Base-by-base conservation (phyloP, 2,329 filamentous ascomycete genomes). In the Talaromyces sp. region DNA sequence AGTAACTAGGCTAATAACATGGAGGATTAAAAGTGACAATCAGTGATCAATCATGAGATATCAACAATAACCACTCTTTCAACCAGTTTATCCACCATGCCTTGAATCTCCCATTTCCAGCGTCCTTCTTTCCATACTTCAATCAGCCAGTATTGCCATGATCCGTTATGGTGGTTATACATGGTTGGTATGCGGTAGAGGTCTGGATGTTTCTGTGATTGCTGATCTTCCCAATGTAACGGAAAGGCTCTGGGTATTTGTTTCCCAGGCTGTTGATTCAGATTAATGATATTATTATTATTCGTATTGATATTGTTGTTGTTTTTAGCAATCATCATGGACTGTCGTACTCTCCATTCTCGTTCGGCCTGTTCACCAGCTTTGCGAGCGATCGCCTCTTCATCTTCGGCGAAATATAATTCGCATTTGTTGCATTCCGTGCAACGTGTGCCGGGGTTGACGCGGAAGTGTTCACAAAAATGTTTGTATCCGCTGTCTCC, bases 381-480 rank as follows among this genome's bases (percentile, higher is more conserved):
- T 66, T 86, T 84, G 58, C 84, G 84, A 38, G 93, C 83, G 22
- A 92, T 87, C 38, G 82, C 80, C 67, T 92, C 87, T 74, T 93
- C 91, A 63, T 88, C 85, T 78, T 93, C 90, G 80, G 89, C 91
- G 51, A 81, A 77, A 71, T 87, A 87, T 11, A 94, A 83, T 73
- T 93, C 92, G 78, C 91, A 94, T 72, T 87, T 88, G 49, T 89
- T 88, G 79, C 95, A 98, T 76, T 96, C 88, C 1, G 77, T 83
- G 76, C 95, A 99, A 15, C 84, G 82, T 15, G 86, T 85, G 58
- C 93, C 92, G 0, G 90, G 91, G 67, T 91, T 86, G 10, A 91
- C 89, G 8, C 95, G 86, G 76, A 98, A 98, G 78, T 98, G 95
- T 75, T 97, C 91, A 76, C 95, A 99, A 74, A 97, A 99, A 78